These are phyloP conservation scores for Hypomyces perniciosus DNA, from an alignment of 2,329 filamentous ascomycete genomes.

Conservation along the genomic window DNA sequence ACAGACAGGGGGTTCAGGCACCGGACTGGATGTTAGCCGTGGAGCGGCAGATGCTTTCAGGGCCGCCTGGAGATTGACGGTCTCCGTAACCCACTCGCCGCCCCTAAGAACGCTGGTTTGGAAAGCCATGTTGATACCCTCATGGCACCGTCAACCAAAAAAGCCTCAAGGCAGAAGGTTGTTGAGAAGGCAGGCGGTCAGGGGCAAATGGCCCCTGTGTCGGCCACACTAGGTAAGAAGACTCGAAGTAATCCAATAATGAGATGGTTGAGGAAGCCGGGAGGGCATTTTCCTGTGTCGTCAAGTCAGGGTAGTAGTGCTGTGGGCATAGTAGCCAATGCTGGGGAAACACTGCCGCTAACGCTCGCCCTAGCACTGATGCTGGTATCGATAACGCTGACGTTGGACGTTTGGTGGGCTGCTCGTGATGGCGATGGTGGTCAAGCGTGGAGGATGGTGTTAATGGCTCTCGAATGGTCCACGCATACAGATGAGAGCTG, in stretches of 20 bases:
- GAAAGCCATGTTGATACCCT: slow-evolving; percentile 35
- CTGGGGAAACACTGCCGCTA: background rate
- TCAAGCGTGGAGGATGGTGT: too few species aligned
- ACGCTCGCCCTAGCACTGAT: too few species aligned
- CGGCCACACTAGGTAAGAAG: background rate
- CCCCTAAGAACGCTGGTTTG: slow-evolving; percentile 49
- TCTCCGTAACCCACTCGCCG: slow-evolving; percentile 53
- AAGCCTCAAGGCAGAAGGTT: background rate
- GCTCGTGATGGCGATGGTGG: too few species aligned
- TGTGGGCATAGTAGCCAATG: background rate
- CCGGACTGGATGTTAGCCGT: slow-evolving; percentile 26
- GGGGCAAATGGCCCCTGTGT: background rate
- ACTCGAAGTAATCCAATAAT: background rate
- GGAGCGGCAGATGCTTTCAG: slow-evolving; percentile 32
- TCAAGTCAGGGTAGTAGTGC: background rate
- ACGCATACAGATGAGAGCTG: too few species aligned
- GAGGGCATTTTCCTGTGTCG: background rate
- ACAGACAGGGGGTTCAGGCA: slow-evolving; percentile 44
- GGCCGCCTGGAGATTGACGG: slow-evolving; percentile 38
- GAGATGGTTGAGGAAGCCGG: background rate
- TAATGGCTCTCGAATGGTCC: too few species aligned
- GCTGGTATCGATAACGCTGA: too few species aligned
- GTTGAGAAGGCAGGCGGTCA: background rate
- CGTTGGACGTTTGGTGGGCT: too few species aligned
- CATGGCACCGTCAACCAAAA: slow-evolving; percentile 16